These are phyloP conservation scores for Claviceps pazoutovae DNA, from an alignment of 2,329 filamentous ascomycete species.

Conservation along the genomic window DNA sequence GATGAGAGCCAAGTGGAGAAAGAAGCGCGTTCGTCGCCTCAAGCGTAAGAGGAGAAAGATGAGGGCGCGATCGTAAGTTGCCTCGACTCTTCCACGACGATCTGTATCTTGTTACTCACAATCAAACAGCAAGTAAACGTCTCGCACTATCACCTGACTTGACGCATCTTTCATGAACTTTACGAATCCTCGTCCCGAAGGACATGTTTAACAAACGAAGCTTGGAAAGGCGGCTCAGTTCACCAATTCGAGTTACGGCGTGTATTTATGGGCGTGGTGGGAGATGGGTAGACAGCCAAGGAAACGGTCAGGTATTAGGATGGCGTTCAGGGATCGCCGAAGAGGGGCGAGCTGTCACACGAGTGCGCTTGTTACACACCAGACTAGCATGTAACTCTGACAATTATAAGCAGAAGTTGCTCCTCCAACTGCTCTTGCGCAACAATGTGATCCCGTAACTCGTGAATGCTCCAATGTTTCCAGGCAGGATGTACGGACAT, in stretches of 20 bases:
- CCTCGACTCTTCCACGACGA: neutral
- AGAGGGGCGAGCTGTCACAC: constrained; percentile 14
- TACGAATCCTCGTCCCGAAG: constrained; percentile 20
- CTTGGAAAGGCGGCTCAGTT: constrained; percentile 8
- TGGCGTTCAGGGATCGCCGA: constrained; percentile 15
- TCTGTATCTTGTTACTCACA: constrained; percentile 18
- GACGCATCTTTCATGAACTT: constrained; percentile 29
- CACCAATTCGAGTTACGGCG: constrained; percentile 7
- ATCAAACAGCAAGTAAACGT: constrained; percentile 49
- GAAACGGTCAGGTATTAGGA: constrained; percentile 17
- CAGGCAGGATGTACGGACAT: too few species aligned
- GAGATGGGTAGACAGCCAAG: constrained; percentile 20
- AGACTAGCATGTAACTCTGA: constrained; percentile 12
- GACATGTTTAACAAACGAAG: constrained; percentile 11
- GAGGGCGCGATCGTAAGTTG: constrained; percentile 85
- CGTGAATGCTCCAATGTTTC: neutral
- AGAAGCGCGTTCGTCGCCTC: constrained; percentile 98
- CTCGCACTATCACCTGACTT: constrained; percentile 44
- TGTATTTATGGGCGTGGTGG: constrained; percentile 15
- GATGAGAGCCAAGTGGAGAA: constrained; percentile 98
- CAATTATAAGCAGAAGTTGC: constrained; percentile 14
- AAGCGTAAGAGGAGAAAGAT: constrained; percentile 99
- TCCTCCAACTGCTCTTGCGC: constrained; percentile 2
- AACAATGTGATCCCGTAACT: too few species aligned
- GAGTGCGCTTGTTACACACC: constrained; percentile 12